A percentile compares a stretch with the other conserved stretches of the same genome.
Evolutionary conservation across 345 rosid species (phyloP).

Genomic region (Arabis hirsuta): DNA sequence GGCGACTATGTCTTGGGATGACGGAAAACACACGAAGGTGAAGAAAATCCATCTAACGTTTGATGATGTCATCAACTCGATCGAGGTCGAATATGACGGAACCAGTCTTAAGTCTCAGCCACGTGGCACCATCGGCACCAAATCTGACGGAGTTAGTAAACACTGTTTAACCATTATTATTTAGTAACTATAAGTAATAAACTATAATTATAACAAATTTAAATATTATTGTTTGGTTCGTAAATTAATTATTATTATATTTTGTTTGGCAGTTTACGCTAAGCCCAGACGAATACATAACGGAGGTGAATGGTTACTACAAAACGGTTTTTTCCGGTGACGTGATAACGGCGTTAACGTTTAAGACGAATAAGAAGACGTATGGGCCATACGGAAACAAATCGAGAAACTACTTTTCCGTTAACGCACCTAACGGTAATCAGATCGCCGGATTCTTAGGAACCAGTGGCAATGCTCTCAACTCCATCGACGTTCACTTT

Average conservation of each 20-base stretch:
- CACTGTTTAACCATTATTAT: not conserved
- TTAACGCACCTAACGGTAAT: not conserved
- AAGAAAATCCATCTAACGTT: constrained; percentile 17
- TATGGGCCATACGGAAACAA: constrained; percentile 35
- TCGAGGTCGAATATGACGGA: constrained; percentile 32
- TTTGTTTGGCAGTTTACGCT: constrained; percentile 20
- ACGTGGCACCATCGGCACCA: constrained; percentile 29
- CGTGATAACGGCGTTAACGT: constrained; percentile 15
- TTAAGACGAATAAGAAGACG: constrained; percentile 37
- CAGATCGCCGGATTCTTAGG: constrained; percentile 38
- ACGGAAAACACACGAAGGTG: constrained; percentile 41
- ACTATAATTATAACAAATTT: not conserved
- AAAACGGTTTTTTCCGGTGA: constrained; percentile 7
- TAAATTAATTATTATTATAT: not conserved
- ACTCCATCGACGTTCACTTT: constrained; percentile 37
- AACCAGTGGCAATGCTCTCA: constrained; percentile 24
- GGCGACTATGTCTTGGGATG: constrained; percentile 39
- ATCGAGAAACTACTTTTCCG: constrained; percentile 19
- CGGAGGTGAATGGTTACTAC: constrained; percentile 23
- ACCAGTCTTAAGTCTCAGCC: constrained; percentile 10
- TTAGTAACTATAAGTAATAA: not conserved
- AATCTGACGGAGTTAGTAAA: constrained; percentile 35
- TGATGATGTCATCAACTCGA: constrained; percentile 35
- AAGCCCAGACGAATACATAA: constrained; percentile 32
- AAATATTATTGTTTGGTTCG: not conserved